These are phyloP conservation scores for Populus hybrid DNA, from an alignment of 441 rosid genomes.

Conservation along the genomic window DNA sequence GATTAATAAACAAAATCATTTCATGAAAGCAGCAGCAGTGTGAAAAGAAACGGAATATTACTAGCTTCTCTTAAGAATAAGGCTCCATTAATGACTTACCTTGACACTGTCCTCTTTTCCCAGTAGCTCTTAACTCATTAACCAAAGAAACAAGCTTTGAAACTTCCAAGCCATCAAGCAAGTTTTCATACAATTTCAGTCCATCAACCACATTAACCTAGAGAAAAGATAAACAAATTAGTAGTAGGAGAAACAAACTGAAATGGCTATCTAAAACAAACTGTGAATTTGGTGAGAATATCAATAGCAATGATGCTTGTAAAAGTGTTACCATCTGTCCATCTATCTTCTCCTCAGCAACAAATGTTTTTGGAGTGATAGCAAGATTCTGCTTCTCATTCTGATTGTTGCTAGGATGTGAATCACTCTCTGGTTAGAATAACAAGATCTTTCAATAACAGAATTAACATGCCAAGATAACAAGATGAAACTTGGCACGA, in stretches of 20 bases:
- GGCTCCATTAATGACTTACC: conserved; percentile 47
- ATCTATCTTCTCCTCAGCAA: conserved; percentile 58
- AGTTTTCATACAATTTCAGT: conserved; percentile 62
- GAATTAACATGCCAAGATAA: neutral
- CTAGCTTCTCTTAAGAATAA: neutral
- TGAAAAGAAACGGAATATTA: neutral
- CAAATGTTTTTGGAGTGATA: conserved; percentile 54
- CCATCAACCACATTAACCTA: conserved; percentile 96
- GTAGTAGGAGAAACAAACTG: conserved; percentile 3
- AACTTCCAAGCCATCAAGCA: conserved; percentile 55
- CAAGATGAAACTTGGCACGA: neutral
- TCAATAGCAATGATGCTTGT: neutral
- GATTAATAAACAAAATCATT: neutral
- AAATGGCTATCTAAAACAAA: neutral
- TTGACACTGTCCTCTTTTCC: conserved; percentile 74
- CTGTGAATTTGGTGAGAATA: neutral
- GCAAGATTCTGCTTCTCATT: conserved; percentile 42
- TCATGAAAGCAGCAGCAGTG: neutral
- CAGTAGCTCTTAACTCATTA: conserved; percentile 64
- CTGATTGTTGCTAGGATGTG: conserved; percentile 30
- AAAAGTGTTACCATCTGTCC: conserved; percentile 57
- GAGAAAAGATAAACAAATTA: conserved; percentile 17
- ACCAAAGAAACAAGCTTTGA: conserved; percentile 64
- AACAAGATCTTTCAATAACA: conserved; percentile 15
- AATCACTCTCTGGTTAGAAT: conserved; percentile 39